A percentile compares a stretch with the other conserved stretches of the same genome.
Conservation (phyloP, 805 yeast species). For the Starmerella kuoi region DNA sequence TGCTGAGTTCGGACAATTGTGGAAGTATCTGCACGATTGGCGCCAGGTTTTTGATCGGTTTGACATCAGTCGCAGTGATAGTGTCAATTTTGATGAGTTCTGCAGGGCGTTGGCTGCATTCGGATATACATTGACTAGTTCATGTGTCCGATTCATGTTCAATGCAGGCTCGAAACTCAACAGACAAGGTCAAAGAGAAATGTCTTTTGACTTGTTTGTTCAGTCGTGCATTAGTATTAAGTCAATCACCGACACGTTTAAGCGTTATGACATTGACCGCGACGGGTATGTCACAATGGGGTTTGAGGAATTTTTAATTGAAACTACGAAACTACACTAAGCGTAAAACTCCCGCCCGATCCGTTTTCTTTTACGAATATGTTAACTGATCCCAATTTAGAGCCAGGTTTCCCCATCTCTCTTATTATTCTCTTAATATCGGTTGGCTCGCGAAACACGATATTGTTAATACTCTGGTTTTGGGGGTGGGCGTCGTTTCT, state of each 20-base stretch:
- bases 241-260: slow-evolving; percentile 65
- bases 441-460: too few relatives aligned
- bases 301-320: slow-evolving; percentile 31
- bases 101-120: slow-evolving; percentile 49
- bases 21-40: slow-evolving; percentile 60
- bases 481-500: too few relatives aligned
- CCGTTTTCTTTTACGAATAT: too few relatives aligned
- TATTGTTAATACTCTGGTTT: too few relatives aligned
- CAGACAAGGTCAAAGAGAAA: slow-evolving; percentile 27
- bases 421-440: too few relatives aligned
- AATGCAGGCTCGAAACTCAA: slow-evolving; percentile 38
- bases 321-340: slow-evolving; percentile 26
- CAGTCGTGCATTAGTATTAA: slow-evolving; percentile 67
- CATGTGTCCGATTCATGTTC: slow-evolving; percentile 46
- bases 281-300: slow-evolving; percentile 40
- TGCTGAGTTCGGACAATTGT: slow-evolving; percentile 51
- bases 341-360: background rate
- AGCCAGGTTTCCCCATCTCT: too few relatives aligned
- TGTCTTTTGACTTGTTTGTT: slow-evolving; percentile 72
- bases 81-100: slow-evolving; percentile 55
- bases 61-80: slow-evolving; percentile 46
- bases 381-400: too few relatives aligned
- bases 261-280: slow-evolving; percentile 60
- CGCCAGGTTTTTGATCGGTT: slow-evolving; percentile 49
- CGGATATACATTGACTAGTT: slow-evolving; percentile 50